These are phyloP conservation scores for Larix kaempferi DNA, from an alignment of 75 land plant genomes.

Conservation along the genomic window DNA sequence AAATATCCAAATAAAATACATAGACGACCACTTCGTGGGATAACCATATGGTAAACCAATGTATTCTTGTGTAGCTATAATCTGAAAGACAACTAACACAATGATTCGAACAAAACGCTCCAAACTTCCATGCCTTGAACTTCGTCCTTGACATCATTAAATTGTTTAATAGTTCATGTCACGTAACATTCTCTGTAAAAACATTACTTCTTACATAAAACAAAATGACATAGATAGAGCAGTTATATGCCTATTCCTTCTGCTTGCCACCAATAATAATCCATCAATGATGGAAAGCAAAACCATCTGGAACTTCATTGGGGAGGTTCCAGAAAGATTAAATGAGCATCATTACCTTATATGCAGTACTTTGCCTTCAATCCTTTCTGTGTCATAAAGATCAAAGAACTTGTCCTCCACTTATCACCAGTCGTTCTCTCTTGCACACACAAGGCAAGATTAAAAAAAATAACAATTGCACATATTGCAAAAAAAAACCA, in stretches of 20 bases:
- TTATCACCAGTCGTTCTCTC: conserved; percentile 45
- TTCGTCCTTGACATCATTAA: not conserved
- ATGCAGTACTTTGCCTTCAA: conserved; percentile 8
- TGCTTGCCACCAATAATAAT: conserved; percentile 7
- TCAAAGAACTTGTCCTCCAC: conserved; percentile 26
- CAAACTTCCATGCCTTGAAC: not conserved
- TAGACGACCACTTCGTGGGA: not conserved
- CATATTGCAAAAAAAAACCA: conserved; percentile 8
- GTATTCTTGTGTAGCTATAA: not conserved
- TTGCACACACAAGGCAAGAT: conserved; percentile 68
- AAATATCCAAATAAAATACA: conserved; percentile 5
- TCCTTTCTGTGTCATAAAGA: conserved; percentile 5
- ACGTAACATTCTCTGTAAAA: not conserved
- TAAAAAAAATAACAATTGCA: conserved; percentile 27
- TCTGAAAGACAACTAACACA: not conserved
- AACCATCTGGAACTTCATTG: conserved; percentile 6
- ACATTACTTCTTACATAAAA: not conserved
- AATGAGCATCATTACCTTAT: conserved; percentile 22
- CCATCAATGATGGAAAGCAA: conserved; percentile 15
- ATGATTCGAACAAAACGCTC: not conserved
- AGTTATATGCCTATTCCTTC: conserved; percentile 1
- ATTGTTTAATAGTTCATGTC: not conserved
- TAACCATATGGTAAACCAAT: not conserved
- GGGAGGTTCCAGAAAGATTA: conserved; percentile 7
- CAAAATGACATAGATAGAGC: not conserved